phyloP scores from a whole-genome alignment of 352 stramenopile species.

The Phytophthora macrochlamydospora region DNA sequence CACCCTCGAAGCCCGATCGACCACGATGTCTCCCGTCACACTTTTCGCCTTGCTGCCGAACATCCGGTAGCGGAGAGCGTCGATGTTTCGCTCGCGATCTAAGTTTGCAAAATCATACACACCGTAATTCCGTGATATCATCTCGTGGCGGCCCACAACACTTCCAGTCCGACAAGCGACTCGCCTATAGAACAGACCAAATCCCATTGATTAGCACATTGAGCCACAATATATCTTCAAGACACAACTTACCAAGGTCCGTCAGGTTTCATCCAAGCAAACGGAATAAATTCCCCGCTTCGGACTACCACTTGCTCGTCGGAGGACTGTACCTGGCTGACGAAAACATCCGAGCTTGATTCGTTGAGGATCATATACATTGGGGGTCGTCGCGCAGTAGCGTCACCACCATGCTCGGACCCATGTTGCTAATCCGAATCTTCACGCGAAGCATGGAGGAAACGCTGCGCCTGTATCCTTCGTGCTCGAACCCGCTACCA shows the following conservation, averaged over 20 bases:
- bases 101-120: constrained; percentile 89
- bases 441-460: constrained; percentile 70
- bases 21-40: constrained; percentile 74
- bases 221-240: background rate
- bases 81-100: constrained; percentile 74
- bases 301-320: constrained; percentile 70
- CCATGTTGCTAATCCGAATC: constrained; percentile 78
- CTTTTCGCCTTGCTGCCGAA: constrained; percentile 70
- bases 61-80: constrained; percentile 72
- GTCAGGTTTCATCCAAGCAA: constrained; percentile 83
- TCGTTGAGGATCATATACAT: constrained; percentile 90
- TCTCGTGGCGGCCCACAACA: constrained; percentile 49
- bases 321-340: constrained; percentile 72
- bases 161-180: constrained; percentile 70
- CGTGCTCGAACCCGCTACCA: constrained; percentile 38
- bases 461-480: constrained; percentile 49
- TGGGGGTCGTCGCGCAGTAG: constrained; percentile 76
- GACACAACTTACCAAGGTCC: constrained; percentile 54
- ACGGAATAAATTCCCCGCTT: constrained; percentile 75
- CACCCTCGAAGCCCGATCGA: constrained; percentile 80
- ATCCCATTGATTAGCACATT: constrained; percentile 2
- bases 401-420: constrained; percentile 82
- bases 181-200: constrained; percentile 45
- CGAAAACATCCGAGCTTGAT: constrained; percentile 72
- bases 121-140: constrained; percentile 61